Evolutionary conservation across 2,329 filamentous ascomycete genomes (phyloP).

Genomic region (Colletotrichum trifolii): DNA sequence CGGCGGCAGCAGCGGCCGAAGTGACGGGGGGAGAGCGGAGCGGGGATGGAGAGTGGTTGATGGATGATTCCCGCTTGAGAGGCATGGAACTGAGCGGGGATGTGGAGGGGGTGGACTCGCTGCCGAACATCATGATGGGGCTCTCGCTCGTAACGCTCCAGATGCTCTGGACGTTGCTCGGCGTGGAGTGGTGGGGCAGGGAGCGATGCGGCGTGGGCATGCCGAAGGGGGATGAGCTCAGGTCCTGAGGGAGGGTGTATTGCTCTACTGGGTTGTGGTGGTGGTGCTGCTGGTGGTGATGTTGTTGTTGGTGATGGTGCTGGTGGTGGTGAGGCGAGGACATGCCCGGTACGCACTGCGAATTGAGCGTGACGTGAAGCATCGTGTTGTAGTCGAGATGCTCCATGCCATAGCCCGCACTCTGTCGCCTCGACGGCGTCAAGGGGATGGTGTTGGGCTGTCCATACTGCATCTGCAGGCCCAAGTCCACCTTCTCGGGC

Average conservation of each 20-base stretch:
- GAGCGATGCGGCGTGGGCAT: slow-evolving; percentile 37
- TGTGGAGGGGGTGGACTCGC: slow-evolving; percentile 42
- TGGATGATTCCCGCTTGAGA: slow-evolving; percentile 45
- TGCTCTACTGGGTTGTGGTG: slow-evolving; percentile 17
- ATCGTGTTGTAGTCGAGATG: slow-evolving; percentile 52
- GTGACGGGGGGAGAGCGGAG: slow-evolving; percentile 44
- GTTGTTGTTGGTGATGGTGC: slow-evolving; percentile 15
- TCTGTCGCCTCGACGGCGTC: slow-evolving; percentile 33
- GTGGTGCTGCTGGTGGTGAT: slow-evolving; percentile 7
- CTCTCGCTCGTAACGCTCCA: slow-evolving; percentile 55
- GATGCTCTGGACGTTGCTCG: slow-evolving; percentile 49
- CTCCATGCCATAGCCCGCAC: slow-evolving; percentile 40
- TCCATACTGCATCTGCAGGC: slow-evolving; percentile 30
- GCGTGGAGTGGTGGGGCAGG: slow-evolving; percentile 50
- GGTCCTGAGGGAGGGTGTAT: slow-evolving; percentile 33
- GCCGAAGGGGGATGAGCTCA: slow-evolving; percentile 36
- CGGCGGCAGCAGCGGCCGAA: slow-evolving; percentile 44
- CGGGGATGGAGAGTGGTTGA: slow-evolving; percentile 33
- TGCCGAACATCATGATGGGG: slow-evolving; percentile 52
- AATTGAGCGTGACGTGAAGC: slow-evolving; percentile 43
- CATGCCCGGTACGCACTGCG: slow-evolving; percentile 36
- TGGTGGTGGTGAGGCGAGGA: slow-evolving; percentile 27
- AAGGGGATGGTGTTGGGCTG: slow-evolving; percentile 23
- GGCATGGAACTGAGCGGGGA: slow-evolving; percentile 47
- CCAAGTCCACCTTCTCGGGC: slow-evolving; percentile 31